These are phyloP conservation scores for Chondrus crispus DNA, from an alignment of 23 red algal species.

Conservation along the genomic window DNA sequence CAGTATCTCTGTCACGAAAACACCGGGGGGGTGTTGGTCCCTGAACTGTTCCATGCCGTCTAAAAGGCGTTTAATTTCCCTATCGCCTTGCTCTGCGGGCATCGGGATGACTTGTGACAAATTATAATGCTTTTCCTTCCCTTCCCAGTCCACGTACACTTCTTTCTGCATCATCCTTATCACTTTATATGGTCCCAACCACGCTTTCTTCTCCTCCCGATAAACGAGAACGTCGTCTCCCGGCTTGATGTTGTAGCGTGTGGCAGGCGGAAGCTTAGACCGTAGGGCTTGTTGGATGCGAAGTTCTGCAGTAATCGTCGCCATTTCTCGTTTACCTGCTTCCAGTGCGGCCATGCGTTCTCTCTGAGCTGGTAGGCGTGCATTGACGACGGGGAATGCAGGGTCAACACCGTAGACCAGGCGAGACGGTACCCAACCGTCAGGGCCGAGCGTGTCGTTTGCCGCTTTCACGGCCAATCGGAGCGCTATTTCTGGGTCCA, in stretches of 20 bases:
- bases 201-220: not conserved
- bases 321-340: not conserved
- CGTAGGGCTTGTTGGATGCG: not conserved
- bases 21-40: not conserved
- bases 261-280: conserved; percentile 6
- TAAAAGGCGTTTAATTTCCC: too few species aligned
- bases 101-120: conserved; percentile 2
- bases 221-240: conserved; percentile 1
- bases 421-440: not conserved
- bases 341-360: not conserved
- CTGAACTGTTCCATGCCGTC: too few species aligned
- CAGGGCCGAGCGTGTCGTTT: conserved; percentile 21
- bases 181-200: not conserved
- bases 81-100: too few species aligned
- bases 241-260: not conserved
- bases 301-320: not conserved
- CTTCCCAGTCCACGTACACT: not conserved
- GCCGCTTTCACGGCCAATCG: not conserved
- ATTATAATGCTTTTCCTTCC: not conserved
- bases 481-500: not conserved
- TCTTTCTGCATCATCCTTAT: not conserved
- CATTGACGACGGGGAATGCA: not conserved
- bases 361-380: not conserved
- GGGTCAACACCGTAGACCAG: conserved; percentile 1
- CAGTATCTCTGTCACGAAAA: not conserved